Percentiles rank a stretch among this genome's conserved stretches.
Conservation (phyloP, 2,329 filamentous ascomycete species). For the Fusarium hainanense region DNA sequence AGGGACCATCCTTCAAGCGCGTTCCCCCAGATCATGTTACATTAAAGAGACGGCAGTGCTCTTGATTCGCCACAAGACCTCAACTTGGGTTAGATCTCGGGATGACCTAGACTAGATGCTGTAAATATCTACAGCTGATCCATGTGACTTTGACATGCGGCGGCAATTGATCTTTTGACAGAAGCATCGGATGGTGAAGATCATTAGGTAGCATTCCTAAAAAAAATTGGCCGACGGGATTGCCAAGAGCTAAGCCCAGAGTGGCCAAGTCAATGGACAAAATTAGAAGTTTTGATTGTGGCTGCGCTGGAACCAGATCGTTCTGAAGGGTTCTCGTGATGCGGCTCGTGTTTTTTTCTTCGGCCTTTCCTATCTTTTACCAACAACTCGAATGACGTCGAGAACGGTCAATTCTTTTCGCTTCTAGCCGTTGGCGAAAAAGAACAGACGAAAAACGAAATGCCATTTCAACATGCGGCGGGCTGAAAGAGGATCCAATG, state of each 20-base stretch:
- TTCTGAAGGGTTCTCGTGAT: conserved; percentile 28
- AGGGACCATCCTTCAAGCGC: conserved; percentile 20
- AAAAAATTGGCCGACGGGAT: conserved; percentile 3
- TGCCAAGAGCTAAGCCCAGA: conserved; percentile 29
- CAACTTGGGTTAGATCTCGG: background rate
- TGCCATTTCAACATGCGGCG: conserved; percentile 4
- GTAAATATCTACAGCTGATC: background rate
- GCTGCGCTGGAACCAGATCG: background rate
- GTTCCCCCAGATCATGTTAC: conserved; percentile 22
- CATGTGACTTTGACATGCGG: background rate
- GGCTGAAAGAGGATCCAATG: background rate
- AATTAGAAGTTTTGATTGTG: conserved; percentile 34
- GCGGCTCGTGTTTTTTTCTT: conserved; percentile 22
- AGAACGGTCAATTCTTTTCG: conserved; percentile 14
- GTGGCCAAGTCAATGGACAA: conserved; percentile 30
- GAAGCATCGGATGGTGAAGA: background rate
- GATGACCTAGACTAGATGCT: background rate
- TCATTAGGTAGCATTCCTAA: background rate
- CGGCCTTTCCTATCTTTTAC: background rate
- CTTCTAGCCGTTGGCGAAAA: background rate
- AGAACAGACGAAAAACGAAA: background rate
- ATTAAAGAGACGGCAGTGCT: conserved; percentile 32
- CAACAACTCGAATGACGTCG: conserved; percentile 11
- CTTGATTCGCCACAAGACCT: conserved; percentile 24
- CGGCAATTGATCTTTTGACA: background rate